Conservation (phyloP, 2,329 filamentous ascomycete genomes). For the Mollisiaceae sp. region DNA sequence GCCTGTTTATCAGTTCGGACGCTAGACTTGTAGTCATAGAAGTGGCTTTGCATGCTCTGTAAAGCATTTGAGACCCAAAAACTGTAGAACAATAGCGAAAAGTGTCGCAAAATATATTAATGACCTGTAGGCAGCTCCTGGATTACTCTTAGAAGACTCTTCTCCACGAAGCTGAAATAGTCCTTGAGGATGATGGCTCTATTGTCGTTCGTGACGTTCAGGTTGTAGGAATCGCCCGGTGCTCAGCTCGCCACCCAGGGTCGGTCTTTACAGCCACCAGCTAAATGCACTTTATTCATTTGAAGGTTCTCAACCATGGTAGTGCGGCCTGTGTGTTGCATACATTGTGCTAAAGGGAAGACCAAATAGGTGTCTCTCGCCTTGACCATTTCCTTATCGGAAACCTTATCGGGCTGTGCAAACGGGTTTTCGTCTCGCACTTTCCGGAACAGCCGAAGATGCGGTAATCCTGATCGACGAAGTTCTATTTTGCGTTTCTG, state of each 20-base stretch:
- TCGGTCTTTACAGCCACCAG: neutral
- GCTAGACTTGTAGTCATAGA: too few species aligned
- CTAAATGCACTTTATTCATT: neutral
- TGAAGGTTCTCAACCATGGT: neutral
- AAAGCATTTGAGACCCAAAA: too few species aligned
- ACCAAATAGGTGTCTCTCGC: neutral
- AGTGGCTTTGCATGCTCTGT: too few species aligned
- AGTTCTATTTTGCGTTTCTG: neutral
- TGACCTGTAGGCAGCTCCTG: too few species aligned
- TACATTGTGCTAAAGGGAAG: neutral
- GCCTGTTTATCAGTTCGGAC: too few species aligned
- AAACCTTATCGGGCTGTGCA: constrained; percentile 4
- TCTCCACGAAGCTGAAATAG: too few species aligned
- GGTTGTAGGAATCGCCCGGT: too few species aligned
- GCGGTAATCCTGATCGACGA: neutral
- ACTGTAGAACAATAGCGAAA: too few species aligned
- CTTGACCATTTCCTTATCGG: constrained; percentile 4
- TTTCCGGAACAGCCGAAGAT: neutral
- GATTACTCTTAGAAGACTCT: too few species aligned
- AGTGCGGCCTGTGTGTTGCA: neutral
- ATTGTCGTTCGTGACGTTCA: neutral
- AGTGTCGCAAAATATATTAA: too few species aligned
- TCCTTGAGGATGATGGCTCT: too few species aligned
- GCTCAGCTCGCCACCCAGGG: too few species aligned
- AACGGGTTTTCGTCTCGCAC: neutral